A percentile compares a stretch with the other conserved stretches of the same genome.
These are phyloP conservation scores for Dovyalis caffra DNA, from an alignment of 345 rosid species.

Conservation along the genomic window DNA sequence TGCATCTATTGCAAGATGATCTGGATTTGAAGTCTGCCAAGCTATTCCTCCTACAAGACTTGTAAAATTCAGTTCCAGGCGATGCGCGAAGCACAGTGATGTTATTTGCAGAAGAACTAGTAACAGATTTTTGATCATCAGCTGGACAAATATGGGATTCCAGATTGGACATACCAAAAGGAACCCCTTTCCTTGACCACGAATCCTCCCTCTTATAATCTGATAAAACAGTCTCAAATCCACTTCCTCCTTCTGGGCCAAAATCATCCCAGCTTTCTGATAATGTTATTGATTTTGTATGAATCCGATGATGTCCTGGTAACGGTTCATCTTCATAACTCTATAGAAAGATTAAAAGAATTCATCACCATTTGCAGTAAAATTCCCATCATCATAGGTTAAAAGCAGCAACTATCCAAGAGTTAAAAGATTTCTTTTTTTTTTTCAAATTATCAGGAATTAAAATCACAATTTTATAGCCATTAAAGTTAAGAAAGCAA, in stretches of 20 bases:
- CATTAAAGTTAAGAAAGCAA: not conserved
- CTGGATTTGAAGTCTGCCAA: slow-evolving; percentile 58
- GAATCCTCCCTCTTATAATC: slow-evolving; percentile 54
- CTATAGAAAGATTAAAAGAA: slow-evolving; percentile 35
- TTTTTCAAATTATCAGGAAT: not conserved
- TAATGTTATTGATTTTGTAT: slow-evolving; percentile 42
- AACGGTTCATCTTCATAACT: slow-evolving; percentile 78
- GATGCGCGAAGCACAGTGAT: slow-evolving; percentile 40
- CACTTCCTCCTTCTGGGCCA: slow-evolving; percentile 46
- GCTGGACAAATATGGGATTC: slow-evolving; percentile 54
- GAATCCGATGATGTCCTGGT: slow-evolving; percentile 42
- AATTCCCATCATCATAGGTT: not conserved
- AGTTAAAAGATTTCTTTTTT: not conserved
- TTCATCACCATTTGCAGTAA: not conserved
- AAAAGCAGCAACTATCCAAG: not conserved
- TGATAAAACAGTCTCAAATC: slow-evolving; percentile 42
- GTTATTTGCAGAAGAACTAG: slow-evolving; percentile 44
- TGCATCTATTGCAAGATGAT: slow-evolving; percentile 73
- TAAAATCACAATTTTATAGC: not conserved
- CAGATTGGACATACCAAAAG: slow-evolving; percentile 29
- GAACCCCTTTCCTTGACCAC: slow-evolving; percentile 54
- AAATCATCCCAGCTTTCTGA: slow-evolving; percentile 76
- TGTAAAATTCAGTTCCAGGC: slow-evolving; percentile 43
- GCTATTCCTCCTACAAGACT: slow-evolving; percentile 51
- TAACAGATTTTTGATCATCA: slow-evolving; percentile 53